Evolutionary conservation across 345 rosid genomes (phyloP).

Genomic region (Brassica nigra): DNA sequence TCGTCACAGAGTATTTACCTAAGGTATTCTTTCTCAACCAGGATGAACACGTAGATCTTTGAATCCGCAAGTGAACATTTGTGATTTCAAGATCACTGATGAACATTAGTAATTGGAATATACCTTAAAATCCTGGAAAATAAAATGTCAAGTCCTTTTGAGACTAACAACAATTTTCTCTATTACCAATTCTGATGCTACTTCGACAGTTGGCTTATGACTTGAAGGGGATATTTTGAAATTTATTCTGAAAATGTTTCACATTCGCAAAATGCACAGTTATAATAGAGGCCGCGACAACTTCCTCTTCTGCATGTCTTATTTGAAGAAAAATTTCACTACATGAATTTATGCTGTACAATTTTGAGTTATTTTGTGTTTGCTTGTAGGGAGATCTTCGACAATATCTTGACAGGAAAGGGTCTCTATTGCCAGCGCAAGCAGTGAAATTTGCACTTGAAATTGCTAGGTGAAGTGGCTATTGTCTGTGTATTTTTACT

Average conservation of each 20-base stretch:
- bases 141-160: not conserved
- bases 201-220: constrained; percentile 13
- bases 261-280: constrained; percentile 20
- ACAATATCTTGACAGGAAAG: constrained; percentile 63
- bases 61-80: not conserved
- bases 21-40: constrained; percentile 51
- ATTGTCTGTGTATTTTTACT: constrained; percentile 3
- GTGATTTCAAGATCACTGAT: not conserved
- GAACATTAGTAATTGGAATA: constrained; percentile 1
- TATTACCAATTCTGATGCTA: not conserved
- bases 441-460: constrained; percentile 88
- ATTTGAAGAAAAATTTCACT: not conserved
- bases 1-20: constrained; percentile 75
- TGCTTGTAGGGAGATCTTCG: constrained; percentile 72
- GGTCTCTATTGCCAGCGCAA: constrained; percentile 55
- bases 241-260: constrained; percentile 2
- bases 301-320: not conserved
- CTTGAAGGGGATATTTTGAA: not conserved
- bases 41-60: constrained; percentile 1
- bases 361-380: not conserved
- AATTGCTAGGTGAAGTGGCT: constrained; percentile 64
- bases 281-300: not conserved
- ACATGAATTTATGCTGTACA: not conserved
- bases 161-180: not conserved
- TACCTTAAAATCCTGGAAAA: not conserved